These are phyloP conservation scores for Emergomyces pasteurianus DNA, from an alignment of 2,329 filamentous ascomycete genomes.

Conservation along the genomic window DNA sequence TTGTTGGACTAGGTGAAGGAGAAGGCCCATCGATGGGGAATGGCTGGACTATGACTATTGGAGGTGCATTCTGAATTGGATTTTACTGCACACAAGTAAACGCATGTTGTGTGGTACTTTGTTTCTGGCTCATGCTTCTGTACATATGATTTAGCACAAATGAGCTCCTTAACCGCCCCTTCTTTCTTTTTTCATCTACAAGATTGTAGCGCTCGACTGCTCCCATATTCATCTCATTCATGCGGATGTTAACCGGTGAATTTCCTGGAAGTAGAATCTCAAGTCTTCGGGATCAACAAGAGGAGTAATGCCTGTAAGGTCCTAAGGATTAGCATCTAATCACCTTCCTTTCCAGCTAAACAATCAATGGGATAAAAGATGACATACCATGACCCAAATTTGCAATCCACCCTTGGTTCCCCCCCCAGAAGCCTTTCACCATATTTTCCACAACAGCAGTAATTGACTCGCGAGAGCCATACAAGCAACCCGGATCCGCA, in stretches of 20 bases:
- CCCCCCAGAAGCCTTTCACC: constrained; percentile 71
- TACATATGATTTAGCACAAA: neutral
- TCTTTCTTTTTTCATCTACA: neutral
- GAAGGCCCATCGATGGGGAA: neutral
- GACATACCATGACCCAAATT: constrained; percentile 83
- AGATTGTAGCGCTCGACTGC: neutral
- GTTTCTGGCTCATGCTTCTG: neutral
- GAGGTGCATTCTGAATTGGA: neutral
- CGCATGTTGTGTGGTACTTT: neutral
- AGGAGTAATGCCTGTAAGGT: constrained; percentile 65
- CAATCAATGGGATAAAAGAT: constrained; percentile 5
- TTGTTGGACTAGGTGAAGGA: neutral
- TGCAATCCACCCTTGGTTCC: constrained; percentile 88
- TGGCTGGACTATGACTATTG: neutral
- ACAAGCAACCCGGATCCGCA: constrained; percentile 85
- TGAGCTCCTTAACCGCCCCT: neutral
- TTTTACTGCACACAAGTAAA: neutral
- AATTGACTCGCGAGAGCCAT: constrained; percentile 71
- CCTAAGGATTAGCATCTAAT: neutral
- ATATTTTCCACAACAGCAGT: constrained; percentile 72
- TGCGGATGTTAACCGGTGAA: constrained; percentile 50
- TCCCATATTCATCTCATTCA: neutral
- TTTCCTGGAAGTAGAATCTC: constrained; percentile 86
- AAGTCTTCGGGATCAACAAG: constrained; percentile 88
- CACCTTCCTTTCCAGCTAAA: neutral